Evolutionary conservation across 768 basidiomycete genomes (phyloP).

Genomic region (Mycena galericulata): DNA sequence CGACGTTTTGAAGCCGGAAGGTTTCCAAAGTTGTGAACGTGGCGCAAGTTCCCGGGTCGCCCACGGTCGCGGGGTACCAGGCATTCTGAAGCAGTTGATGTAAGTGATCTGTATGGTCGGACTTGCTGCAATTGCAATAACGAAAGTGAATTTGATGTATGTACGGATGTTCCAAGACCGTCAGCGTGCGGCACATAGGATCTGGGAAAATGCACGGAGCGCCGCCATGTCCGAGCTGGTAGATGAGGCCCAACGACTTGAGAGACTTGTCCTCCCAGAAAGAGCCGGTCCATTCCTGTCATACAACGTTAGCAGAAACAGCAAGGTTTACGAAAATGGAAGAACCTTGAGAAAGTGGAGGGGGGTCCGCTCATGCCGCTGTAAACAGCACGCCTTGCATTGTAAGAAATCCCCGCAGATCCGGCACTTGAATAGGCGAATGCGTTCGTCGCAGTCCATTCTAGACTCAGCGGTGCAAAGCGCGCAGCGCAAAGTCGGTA

Average conservation of each 20-base stretch:
- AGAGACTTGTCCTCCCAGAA: slow-evolving; percentile 6
- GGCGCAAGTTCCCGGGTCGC: too few species aligned
- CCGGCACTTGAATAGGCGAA: not conserved
- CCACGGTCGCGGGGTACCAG: slow-evolving; percentile 16
- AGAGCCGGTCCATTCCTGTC: slow-evolving; percentile 17
- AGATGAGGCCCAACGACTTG: not conserved
- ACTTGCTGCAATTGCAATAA: slow-evolving; percentile 9
- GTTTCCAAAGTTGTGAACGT: too few species aligned
- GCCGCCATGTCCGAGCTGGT: slow-evolving; percentile 27
- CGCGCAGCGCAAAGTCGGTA: not conserved
- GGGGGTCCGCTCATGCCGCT: not conserved
- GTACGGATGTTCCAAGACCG: not conserved
- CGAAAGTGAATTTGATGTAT: too few species aligned
- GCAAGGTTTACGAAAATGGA: not conserved
- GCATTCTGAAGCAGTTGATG: slow-evolving; percentile 3
- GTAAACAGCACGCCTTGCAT: not conserved
- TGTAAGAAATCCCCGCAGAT: slow-evolving; percentile 2
- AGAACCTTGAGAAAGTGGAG: slow-evolving; percentile 5
- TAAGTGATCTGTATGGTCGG: not conserved
- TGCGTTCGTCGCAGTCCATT: too few species aligned
- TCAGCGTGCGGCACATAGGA: not conserved
- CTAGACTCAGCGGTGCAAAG: not conserved
- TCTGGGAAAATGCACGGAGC: not conserved
- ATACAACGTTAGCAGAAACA: not conserved
- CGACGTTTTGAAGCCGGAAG: too few species aligned